These are phyloP conservation scores for Fusarium temperatum DNA, from an alignment of 2,329 filamentous ascomycete genomes.

Conservation along the genomic window DNA sequence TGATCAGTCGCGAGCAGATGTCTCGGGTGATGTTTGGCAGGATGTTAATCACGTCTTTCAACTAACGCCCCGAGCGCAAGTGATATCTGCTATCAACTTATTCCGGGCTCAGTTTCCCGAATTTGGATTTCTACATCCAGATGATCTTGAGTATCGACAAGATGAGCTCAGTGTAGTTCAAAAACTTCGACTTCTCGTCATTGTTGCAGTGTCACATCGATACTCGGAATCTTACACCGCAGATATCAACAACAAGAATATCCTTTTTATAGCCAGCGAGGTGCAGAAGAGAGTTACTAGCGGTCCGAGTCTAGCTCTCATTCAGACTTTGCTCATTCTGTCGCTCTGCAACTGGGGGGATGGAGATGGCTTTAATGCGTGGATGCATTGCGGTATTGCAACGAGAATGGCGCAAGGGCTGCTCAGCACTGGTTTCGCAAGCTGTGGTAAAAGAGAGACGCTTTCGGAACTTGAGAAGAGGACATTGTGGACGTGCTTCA, in stretches of 20 bases:
- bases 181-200: constrained; percentile 28
- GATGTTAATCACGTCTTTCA: constrained; percentile 17
- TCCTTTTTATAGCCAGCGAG: constrained; percentile 11
- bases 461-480: constrained; percentile 37
- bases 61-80: not conserved
- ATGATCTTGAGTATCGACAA: constrained; percentile 34
- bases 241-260: not conserved
- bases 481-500: constrained; percentile 39
- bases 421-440: constrained; percentile 29
- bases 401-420: constrained; percentile 39
- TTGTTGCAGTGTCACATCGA: constrained; percentile 25
- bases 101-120: constrained; percentile 40
- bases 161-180: constrained; percentile 3
- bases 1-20: not conserved
- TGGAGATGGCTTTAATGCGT: constrained; percentile 40
- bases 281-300: constrained; percentile 22
- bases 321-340: constrained; percentile 34
- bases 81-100: constrained; percentile 19
- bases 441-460: constrained; percentile 12
- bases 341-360: constrained; percentile 40
- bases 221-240: not conserved
- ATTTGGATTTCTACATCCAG: constrained; percentile 36
- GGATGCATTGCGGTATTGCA: constrained; percentile 41
- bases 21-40: not conserved
- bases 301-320: constrained; percentile 23